Evolutionary conservation across 495 filamentous ascomycete species (phyloP).

Genomic region (Patellaria atrata): DNA sequence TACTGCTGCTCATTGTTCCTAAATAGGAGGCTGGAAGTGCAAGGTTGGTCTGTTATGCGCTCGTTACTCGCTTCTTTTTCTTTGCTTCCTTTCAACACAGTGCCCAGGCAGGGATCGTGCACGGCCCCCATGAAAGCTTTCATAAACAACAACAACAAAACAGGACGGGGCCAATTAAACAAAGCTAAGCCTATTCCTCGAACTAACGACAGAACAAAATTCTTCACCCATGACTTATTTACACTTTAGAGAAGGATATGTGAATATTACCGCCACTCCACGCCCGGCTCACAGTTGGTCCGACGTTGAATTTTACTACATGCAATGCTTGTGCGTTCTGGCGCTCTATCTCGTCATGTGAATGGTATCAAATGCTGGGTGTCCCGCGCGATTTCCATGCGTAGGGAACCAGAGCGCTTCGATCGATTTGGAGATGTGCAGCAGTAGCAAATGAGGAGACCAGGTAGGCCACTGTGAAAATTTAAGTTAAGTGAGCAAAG

Average conservation of each 20-base stretch:
- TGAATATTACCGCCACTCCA: slow-evolving; percentile 3
- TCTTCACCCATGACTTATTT: not conserved
- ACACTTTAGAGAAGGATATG: slow-evolving; percentile 2
- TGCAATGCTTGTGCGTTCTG: slow-evolving; percentile 10
- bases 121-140: too few species aligned
- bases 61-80: slow-evolving; percentile 8
- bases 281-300: slow-evolving; percentile 3
- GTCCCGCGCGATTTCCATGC: not conserved
- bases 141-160: too few species aligned
- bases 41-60: slow-evolving; percentile 5
- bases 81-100: slow-evolving; percentile 4
- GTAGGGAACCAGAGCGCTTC: not conserved
- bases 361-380: slow-evolving; percentile 13
- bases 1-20: slow-evolving; percentile 9
- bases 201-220: slow-evolving; percentile 7
- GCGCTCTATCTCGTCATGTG: slow-evolving; percentile 18
- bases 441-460: slow-evolving; percentile 3
- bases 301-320: slow-evolving; percentile 24
- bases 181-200: slow-evolving; percentile 1
- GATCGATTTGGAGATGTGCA: not conserved
- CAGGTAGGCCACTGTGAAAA: slow-evolving; percentile 3
- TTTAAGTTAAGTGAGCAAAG: too few species aligned
- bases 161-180: slow-evolving; percentile 3
- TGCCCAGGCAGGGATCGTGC: too few species aligned
- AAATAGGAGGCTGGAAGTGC: slow-evolving; percentile 1